Base-by-base conservation (phyloP, 148 eudicot genomes). In the Heliamphora exappendiculata region DNA sequence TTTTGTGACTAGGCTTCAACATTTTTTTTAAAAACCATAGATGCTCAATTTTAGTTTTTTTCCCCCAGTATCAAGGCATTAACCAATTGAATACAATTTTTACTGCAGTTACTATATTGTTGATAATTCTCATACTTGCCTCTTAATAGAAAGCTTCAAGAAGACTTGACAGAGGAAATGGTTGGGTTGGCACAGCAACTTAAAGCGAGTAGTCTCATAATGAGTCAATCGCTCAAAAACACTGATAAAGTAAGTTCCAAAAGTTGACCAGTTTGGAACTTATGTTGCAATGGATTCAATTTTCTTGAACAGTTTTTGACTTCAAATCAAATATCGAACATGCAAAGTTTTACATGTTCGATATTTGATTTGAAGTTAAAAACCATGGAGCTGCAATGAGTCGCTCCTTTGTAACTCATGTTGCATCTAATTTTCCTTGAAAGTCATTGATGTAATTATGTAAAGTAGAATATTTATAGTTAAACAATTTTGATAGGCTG, bases 121-220 rank as follows among this genome's bases (percentile, higher is more conserved):
- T 41, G 36, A 54, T 67, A 37, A 33, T 76, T 77, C 44, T 79
- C 44, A 14, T 68, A n/a, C n/a, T n/a, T 80, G 53, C 72, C 31
- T 63, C 65, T 55, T 47, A 65, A 71, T 89, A 94, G 98, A 85
- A 88, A 90, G 88, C 98, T 95, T 75, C 98, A 95, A 81, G 98
- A 95, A 72, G 93, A 92, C 84, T 86, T 92, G 88, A 92, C 98
- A 8, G 98, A 95, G 83, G 98, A 95, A 83, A 92, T 95, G 98
- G 97, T 91, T 67, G 88, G 74, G 51, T 85, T 92, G 86, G 98
- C 97, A 45, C 84, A 80, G 26, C 94, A 92, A 80, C 89, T 95
- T 24, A 95, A 95, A 86, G 94, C 92, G 82, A 89, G 93, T 31
- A 95, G 92, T 79, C 90, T 90, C 1, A 31, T 85, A 88, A 92